Evolutionary conservation across 441 rosid species (phyloP).

Genomic region (Rhodomyrtus psidioides): DNA sequence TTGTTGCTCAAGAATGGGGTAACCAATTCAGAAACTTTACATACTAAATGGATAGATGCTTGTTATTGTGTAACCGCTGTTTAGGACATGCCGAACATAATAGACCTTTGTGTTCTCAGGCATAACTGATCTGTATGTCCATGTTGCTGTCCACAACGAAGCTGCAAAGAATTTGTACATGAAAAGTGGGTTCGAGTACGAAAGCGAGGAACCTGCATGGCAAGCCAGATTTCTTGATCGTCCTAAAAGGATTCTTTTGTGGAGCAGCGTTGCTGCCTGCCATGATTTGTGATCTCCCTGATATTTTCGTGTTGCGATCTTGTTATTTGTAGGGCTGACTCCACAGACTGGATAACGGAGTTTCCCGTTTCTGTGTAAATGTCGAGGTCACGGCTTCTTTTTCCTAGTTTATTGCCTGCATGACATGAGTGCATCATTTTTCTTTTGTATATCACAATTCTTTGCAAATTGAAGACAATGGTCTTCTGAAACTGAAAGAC

Average conservation of each 20-base stretch:
- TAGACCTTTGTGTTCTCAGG: constrained; percentile 32
- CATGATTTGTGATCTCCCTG: constrained; percentile 14
- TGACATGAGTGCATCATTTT: not conserved
- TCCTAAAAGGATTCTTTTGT: constrained; percentile 62
- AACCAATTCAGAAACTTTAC: constrained; percentile 7
- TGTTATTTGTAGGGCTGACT: not conserved
- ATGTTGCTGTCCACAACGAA: constrained; percentile 70
- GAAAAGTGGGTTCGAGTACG: constrained; percentile 63
- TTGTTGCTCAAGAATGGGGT: constrained; percentile 81
- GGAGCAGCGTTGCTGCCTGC: constrained; percentile 39
- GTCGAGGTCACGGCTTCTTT: not conserved
- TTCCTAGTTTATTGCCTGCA: not conserved
- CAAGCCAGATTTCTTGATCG: constrained; percentile 83
- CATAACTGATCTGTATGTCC: constrained; percentile 81
- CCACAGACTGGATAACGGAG: not conserved
- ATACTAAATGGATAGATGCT: not conserved
- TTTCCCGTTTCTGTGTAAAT: not conserved
- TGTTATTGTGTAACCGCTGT: not conserved
- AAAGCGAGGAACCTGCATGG: constrained; percentile 89
- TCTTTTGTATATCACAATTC: not conserved
- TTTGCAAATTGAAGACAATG: not conserved
- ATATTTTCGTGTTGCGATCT: not conserved
- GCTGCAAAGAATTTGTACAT: constrained; percentile 71
- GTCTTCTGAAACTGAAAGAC: not conserved
- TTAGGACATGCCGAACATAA: not conserved